Evolutionary conservation across 805 yeast genomes (phyloP), one percentile per base, ranked within the genome.

Genomic region (Wickerhamomyces pijperi): DNA sequence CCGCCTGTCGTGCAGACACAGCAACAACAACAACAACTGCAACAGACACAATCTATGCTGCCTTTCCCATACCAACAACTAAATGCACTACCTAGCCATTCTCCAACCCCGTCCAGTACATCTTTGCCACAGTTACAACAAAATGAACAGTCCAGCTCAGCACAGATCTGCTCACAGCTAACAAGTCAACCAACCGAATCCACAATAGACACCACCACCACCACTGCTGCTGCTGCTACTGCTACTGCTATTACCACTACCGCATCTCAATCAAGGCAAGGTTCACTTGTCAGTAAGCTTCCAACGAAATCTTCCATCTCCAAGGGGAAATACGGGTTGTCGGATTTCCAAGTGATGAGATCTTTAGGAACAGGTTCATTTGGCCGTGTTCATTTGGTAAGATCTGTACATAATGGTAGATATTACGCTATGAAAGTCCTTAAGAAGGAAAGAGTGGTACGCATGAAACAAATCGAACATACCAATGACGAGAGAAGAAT

Each of bases 291-390:
- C 44, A 46, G 39, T 46, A 47, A 37, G 42, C 56, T 54, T 2
- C 58, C 58, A 7, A 51, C 50, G 36, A 51, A 49, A 37, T 54
- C 58, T 0, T 42, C 57, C 1, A 44, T 50, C 1, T 54, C 58
- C 4, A 53, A 48, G 32, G 96, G 96, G 14, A 87, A 86, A 55
- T 88, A 88, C 58, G 71, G 82, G 13, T 61, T 88, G 14, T 60
- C 68, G 19, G 97, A 88, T 63, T 88, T 88, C 55, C 81, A 78
- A 48, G 78, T 87, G 43, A 70, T 82, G 68, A 72, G 96, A 48
- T 88, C 97, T 6, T 66, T 88, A 42, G 97, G 97, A 2, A 88
- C 97, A 0, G 97, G 97, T 2, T 87, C 96, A 3, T 88, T 88
- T 64, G 97, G 97, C 19, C 70, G 97, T 44, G 97, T 88, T 34